Conservation (phyloP, 805 yeast species). For the Crinitomyces ghanaensis region DNA sequence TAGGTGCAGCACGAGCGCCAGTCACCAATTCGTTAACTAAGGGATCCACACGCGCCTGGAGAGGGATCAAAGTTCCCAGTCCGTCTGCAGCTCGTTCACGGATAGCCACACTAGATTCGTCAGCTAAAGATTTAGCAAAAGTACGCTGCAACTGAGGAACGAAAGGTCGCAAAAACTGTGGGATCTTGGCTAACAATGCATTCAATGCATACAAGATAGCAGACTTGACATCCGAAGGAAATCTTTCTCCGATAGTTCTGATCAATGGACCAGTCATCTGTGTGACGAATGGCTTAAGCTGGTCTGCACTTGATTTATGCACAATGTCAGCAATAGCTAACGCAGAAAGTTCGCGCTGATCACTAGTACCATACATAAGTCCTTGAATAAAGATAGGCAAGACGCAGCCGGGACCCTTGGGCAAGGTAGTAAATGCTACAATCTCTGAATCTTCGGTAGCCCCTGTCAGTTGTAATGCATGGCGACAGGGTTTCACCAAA, state of each 20-base stretch:
- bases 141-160: constrained; percentile 97
- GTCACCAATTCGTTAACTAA: constrained; percentile 67
- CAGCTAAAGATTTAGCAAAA: constrained; percentile 82
- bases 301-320: constrained; percentile 62
- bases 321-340: constrained; percentile 80
- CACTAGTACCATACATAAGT: constrained; percentile 80
- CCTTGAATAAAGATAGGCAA: constrained; percentile 92
- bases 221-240: constrained; percentile 80
- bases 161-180: constrained; percentile 86
- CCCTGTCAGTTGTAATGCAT: constrained; percentile 54
- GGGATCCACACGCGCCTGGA: constrained; percentile 92
- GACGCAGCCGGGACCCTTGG: constrained; percentile 76
- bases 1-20: constrained; percentile 58
- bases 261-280: constrained; percentile 93
- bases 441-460: constrained; percentile 55
- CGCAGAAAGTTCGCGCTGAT: constrained; percentile 78
- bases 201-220: constrained; percentile 85
- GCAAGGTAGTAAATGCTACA: constrained; percentile 55
- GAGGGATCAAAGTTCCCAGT: constrained; percentile 72
- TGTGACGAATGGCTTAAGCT: constrained; percentile 77
- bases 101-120: constrained; percentile 52
- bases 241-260: constrained; percentile 96
- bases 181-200: constrained; percentile 66
- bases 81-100: constrained; percentile 84
- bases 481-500: constrained; percentile 70